phyloP scores from a whole-genome alignment of 2,329 filamentous ascomycete genomes.

The Alternaria triticina region DNA sequence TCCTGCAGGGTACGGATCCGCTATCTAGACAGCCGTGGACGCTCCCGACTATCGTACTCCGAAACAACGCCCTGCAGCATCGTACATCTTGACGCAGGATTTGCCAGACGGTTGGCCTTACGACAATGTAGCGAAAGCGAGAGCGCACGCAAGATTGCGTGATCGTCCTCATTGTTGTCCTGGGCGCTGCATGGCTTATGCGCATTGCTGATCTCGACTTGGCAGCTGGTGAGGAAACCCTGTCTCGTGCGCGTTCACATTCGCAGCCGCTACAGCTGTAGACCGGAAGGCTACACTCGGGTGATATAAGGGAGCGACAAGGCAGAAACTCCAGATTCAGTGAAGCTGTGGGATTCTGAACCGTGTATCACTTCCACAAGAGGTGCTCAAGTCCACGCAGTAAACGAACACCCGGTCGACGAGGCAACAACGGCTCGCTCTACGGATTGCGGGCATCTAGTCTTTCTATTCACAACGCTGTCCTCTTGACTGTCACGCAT shows the following conservation, averaged over 20 bases:
- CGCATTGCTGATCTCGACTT: not conserved
- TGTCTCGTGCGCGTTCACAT: not conserved
- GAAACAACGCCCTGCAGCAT: not conserved
- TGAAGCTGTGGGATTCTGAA: too few relatives aligned
- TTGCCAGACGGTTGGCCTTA: not conserved
- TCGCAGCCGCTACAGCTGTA: not conserved
- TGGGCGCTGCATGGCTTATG: not conserved
- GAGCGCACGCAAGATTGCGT: slow-evolving; percentile 6
- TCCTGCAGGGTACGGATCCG: not conserved
- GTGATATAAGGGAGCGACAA: not conserved
- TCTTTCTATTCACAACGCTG: not conserved
- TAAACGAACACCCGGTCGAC: not conserved
- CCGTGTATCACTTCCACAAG: not conserved
- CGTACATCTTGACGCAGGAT: not conserved
- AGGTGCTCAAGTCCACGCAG: not conserved
- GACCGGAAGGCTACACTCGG: not conserved
- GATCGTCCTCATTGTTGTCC: not conserved
- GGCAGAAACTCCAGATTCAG: not conserved
- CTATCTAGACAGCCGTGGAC: not conserved
- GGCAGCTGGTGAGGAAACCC: not conserved
- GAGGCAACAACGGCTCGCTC: not conserved
- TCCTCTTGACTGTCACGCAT: too few relatives aligned
- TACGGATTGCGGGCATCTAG: not conserved
- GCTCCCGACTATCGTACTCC: not conserved
- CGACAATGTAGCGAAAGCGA: not conserved